Conservation (phyloP, 2,329 filamentous ascomycete species). For the Beauveria sp. region DNA sequence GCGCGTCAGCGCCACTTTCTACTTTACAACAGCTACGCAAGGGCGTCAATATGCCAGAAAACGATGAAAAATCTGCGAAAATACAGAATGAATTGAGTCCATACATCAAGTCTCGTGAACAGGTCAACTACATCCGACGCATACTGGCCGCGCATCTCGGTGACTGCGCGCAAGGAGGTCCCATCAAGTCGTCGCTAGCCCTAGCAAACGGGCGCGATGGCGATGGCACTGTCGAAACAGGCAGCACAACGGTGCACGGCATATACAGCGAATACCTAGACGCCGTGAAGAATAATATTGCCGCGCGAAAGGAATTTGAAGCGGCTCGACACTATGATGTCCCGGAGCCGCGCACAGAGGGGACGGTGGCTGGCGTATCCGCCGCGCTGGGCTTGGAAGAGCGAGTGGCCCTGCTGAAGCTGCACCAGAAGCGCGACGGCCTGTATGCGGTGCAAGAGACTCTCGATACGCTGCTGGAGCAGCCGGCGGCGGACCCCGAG, state of each 20-base stretch:
- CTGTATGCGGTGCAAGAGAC: slow-evolving; percentile 43
- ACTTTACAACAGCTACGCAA: not conserved
- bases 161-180: slow-evolving; percentile 33
- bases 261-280: slow-evolving; percentile 48
- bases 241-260: slow-evolving; percentile 32
- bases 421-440: slow-evolving; percentile 44
- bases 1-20: not conserved
- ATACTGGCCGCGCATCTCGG: slow-evolving; percentile 47
- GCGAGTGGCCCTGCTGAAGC: slow-evolving; percentile 42
- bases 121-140: slow-evolving; percentile 48
- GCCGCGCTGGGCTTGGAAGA: slow-evolving; percentile 32
- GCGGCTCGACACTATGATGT: slow-evolving; percentile 16
- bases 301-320: slow-evolving; percentile 42
- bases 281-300: slow-evolving; percentile 43
- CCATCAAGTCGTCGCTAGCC: slow-evolving; percentile 37
- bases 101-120: slow-evolving; percentile 49
- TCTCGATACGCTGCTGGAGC: slow-evolving; percentile 41
- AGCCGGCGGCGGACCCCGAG: slow-evolving; percentile 41
- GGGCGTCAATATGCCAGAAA: slow-evolving; percentile 20
- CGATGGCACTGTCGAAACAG: slow-evolving; percentile 14
- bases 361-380: slow-evolving; percentile 14
- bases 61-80: slow-evolving; percentile 26
- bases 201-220: slow-evolving; percentile 34
- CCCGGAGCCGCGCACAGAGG: not conserved
- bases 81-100: slow-evolving; percentile 38